Evolutionary conservation across 148 eudicot genomes (phyloP), one percentile per base, ranked within the genome.

Genomic region (Rheum nobile): DNA sequence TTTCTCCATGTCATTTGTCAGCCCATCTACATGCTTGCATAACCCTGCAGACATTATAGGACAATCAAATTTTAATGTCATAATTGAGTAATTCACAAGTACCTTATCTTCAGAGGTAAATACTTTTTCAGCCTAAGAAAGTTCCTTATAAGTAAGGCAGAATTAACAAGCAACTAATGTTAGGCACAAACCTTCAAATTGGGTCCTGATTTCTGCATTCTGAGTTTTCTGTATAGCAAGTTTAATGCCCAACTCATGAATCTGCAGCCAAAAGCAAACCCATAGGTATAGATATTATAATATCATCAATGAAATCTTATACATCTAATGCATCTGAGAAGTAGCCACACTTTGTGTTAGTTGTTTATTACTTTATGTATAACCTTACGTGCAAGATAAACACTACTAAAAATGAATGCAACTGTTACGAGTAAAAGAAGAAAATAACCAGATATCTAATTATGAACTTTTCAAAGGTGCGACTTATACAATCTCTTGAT

Each of bases 171-270:
- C 8, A 14, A 28, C 32, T 28, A 22, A 8, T 6, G 17, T 63
- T 50, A 14, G 4, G 67, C 8, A 44, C 42, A 71, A 61, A 96
- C 99, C 99, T 83, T 90, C 97, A 81, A 86, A 85, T 35, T 96
- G 99, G 80, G 82, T 87, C 77, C 89, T 84, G 80, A 96, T 88
- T 79, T 92, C 96, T 13, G 86, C 79, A 83, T 92, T 88, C 78
- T 90, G 96, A 71, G 97, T 80, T 80, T 86, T 96, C 84, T 92
- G 97, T 80, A 84, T 81, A 79, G 96, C 90, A 79, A 96, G 96
- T 76, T 92, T 96, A 90, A 96, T 89, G 22, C 86, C 84, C 79
- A 96, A 84, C 79, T 96, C 97, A 47, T 89, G 89, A 81, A 96
- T 90, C 99, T 92, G 90, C 77, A 65, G 83, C 55, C 22, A 29